Conservation (phyloP, 176 grass and related monocot species). For the Leersia perrieri region DNA sequence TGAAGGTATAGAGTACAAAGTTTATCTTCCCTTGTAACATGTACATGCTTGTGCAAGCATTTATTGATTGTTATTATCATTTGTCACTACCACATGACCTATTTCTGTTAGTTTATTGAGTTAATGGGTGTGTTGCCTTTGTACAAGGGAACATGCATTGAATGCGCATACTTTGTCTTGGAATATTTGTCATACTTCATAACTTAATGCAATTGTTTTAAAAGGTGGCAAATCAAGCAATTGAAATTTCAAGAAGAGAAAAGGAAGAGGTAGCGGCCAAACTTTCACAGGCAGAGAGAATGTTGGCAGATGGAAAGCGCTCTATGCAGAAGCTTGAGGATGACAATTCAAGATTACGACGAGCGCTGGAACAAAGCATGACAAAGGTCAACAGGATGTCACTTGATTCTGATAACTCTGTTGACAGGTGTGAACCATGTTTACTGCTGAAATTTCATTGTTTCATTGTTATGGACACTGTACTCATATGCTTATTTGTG, state of each 20-base stretch:
- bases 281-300: constrained; percentile 68
- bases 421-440: constrained; percentile 66
- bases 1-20: constrained; percentile 64
- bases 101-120: constrained; percentile 29
- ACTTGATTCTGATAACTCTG: constrained; percentile 94
- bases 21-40: constrained; percentile 6
- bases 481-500: neutral
- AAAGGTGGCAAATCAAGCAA: constrained; percentile 70
- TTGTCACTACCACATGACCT: constrained; percentile 13
- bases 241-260: constrained; percentile 70
- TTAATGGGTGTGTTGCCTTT: neutral
- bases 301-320: constrained; percentile 71
- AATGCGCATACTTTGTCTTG: neutral
- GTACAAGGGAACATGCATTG: neutral
- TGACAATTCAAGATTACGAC: constrained; percentile 88
- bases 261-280: constrained; percentile 62
- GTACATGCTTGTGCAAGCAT: constrained; percentile 17
- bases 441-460: neutral
- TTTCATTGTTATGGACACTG: neutral
- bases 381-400: constrained; percentile 91
- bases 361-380: constrained; percentile 87
- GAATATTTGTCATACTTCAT: neutral
- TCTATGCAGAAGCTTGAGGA: constrained; percentile 96
- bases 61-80: neutral
- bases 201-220: neutral